Base-by-base conservation (phyloP, 2,329 filamentous ascomycete genomes). In the Fusarium xyrophilum region DNA sequence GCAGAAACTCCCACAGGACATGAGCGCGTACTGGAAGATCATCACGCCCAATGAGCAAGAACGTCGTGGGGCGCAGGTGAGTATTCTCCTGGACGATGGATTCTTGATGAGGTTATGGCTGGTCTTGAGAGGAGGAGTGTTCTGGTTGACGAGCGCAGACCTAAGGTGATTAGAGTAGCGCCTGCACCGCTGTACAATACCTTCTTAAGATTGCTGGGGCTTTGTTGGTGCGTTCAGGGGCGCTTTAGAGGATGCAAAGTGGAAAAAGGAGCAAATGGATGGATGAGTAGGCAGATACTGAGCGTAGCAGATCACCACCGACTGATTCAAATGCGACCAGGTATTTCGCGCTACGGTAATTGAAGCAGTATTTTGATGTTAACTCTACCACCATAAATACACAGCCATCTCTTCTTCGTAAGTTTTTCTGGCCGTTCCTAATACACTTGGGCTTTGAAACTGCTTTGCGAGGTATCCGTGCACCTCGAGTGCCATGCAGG, bases 181-280 rank as follows among this genome's bases (percentile, higher is more conserved):
- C 92, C 93, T 6, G 89, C 90, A 42, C 92, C 93, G 11, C 76
- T 96, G 75, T 96, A 96, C 77, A 96, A 95, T 75, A 89, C 85
- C 1, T 95, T 91, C 76, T 80, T 80, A 42, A 42, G 93, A 96
- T 53, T 78, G 77, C 54, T 77, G 67, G 35, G 71, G 71, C n/a
- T 79, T 79, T 68, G 74, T 74, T 15, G 56, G 58, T 62, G 73
- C 70, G 14, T 76, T 79, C 42, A 59, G 58, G 36, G 60, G 52
- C 27, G 76, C 76, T 19, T 48, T 78, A 32, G 54, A 42, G 27
- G 61, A 66, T 48, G 63, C 55, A 6, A 67, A 55, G 43, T 63
- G 62, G 66, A 69, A 63, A 55, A 63, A 39, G 38, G 56, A 63
- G 36, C 56, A 69, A 33, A 61, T 66, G 65, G 66, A 61, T 66